These are phyloP conservation scores for Cryphonectria nitschkei DNA, from an alignment of 2,329 filamentous ascomycete species.

Conservation along the genomic window DNA sequence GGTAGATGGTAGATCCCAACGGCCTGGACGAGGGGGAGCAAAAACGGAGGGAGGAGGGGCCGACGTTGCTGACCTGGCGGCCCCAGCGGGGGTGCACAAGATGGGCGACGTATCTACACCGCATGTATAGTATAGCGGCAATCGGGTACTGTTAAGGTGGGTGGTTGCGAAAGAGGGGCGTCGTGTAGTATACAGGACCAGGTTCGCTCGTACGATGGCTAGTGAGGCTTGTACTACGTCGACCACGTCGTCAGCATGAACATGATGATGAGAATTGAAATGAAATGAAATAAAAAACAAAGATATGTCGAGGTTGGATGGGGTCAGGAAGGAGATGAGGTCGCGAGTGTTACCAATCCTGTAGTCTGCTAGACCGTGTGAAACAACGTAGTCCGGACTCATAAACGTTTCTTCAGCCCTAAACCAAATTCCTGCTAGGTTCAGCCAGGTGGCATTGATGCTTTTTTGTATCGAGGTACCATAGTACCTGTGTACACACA, in stretches of 20 bases:
- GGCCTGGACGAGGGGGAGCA: background rate
- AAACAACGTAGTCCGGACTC: background rate
- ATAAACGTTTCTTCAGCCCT: conserved; percentile 14
- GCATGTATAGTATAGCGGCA: background rate
- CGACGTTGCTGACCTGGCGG: background rate
- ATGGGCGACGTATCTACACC: background rate
- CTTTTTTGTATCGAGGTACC: background rate
- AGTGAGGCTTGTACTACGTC: background rate
- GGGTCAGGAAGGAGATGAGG: background rate
- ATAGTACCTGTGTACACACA: background rate
- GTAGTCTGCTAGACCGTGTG: background rate
- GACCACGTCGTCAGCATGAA: background rate
- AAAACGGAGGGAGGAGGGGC: background rate
- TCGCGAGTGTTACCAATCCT: background rate
- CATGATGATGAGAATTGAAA: background rate
- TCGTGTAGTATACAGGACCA: background rate
- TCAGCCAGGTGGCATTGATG: background rate
- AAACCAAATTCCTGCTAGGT: conserved; percentile 9
- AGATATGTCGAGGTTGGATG: background rate
- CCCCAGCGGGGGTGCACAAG: background rate
- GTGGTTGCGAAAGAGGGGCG: background rate
- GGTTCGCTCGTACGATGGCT: background rate
- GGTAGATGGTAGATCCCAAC: background rate
- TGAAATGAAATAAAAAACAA: background rate
- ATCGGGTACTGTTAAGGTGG: background rate